A percentile compares a stretch with the other conserved stretches of the same genome.
phyloP scores from a whole-genome alignment of 768 basidiomycete genomes.

The Rhizopogon vulgaris region DNA sequence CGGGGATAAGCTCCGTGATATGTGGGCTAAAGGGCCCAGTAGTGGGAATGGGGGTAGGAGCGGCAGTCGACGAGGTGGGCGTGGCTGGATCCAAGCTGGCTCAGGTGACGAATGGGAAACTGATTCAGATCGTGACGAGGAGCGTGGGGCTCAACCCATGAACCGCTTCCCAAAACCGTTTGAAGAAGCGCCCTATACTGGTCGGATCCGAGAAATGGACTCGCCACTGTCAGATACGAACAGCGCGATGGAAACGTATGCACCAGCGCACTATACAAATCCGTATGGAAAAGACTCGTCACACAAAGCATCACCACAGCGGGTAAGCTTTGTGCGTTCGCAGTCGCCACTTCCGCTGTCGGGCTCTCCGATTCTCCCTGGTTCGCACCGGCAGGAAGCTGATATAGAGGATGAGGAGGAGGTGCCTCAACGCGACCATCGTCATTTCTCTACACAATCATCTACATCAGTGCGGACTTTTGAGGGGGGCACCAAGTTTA shows the following conservation, averaged over 20 bases:
- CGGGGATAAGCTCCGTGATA: conserved; percentile 18
- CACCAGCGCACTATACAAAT: conserved; percentile 10
- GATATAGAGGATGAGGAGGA: conserved; percentile 9
- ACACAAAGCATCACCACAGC: conserved; percentile 2
- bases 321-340: conserved; percentile 12
- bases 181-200: neutral
- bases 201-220: conserved; percentile 13
- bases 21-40: conserved; percentile 7
- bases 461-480: conserved; percentile 31
- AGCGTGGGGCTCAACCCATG: neutral
- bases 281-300: conserved; percentile 14
- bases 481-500: conserved; percentile 42
- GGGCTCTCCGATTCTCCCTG: conserved; percentile 6
- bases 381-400: conserved; percentile 16
- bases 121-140: conserved; percentile 17
- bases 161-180: conserved; percentile 2
- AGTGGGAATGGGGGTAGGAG: conserved; percentile 15
- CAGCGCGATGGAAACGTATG: conserved; percentile 6
- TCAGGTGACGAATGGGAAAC: conserved; percentile 44
- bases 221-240: conserved; percentile 21
- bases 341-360: conserved; percentile 25
- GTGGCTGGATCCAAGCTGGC: conserved; percentile 48
- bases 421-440: conserved; percentile 4
- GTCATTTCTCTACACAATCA: conserved; percentile 19
- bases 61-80: conserved; percentile 19